Conservation (phyloP, 2,329 filamentous ascomycete species). For the Monilinia fructigena region DNA sequence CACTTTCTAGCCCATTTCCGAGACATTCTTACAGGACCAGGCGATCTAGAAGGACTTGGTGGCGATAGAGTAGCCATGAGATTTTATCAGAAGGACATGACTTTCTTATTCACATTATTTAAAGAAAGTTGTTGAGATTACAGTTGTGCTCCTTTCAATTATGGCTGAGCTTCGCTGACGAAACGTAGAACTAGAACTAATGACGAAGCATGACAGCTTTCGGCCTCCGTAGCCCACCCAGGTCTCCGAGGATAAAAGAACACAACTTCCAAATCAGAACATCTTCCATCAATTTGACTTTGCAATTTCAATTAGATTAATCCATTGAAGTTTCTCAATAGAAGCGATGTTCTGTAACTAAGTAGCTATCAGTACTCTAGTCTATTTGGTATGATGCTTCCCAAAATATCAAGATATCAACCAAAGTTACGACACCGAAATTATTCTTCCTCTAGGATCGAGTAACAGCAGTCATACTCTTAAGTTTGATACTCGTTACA, state of each 20-base stretch:
- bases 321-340: not conserved
- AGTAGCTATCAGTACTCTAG: not conserved
- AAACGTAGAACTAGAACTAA: not conserved
- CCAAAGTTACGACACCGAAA: not conserved
- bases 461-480: not conserved
- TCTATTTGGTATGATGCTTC: not conserved
- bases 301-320: not conserved
- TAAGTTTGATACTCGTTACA: not conserved
- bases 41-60: constrained; percentile 38
- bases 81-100: constrained; percentile 17
- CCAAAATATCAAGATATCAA: not conserved
- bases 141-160: not conserved
- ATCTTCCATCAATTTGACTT: not conserved
- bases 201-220: not conserved
- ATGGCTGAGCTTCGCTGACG: constrained; percentile 11
- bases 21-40: constrained; percentile 48
- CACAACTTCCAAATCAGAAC: not conserved
- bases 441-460: not conserved
- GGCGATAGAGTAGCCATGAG: constrained; percentile 35
- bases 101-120: constrained; percentile 11
- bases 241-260: not conserved
- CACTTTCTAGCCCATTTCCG: constrained; percentile 64
- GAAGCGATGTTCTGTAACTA: not conserved
- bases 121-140: constrained; percentile 3
- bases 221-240: constrained; percentile 3